phyloP scores from a whole-genome alignment of 169 alveolate species.

The Amoebophrya sp. region DNA sequence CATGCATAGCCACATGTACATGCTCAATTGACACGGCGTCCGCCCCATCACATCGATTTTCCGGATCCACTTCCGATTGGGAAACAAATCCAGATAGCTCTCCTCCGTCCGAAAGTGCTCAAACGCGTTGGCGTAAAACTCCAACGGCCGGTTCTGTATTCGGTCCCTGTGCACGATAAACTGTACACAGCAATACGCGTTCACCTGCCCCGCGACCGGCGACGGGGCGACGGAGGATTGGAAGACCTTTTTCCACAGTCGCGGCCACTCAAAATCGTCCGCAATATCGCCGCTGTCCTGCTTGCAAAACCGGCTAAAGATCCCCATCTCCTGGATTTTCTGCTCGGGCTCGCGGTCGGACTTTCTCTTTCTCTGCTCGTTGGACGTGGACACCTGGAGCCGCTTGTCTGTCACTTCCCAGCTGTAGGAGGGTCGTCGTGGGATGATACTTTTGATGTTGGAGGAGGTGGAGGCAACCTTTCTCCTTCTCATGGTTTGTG shows the following conservation, averaged over 20 bases:
- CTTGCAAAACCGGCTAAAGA: not conserved
- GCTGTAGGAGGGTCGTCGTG: too few species aligned
- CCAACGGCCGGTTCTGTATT: not conserved
- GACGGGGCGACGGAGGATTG: not conserved
- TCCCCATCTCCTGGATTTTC: not conserved
- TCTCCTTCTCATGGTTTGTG: too few species aligned
- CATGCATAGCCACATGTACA: not conserved
- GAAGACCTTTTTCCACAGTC: not conserved
- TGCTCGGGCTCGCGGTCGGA: not conserved
- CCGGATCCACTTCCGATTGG: not conserved
- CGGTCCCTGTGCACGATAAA: not conserved
- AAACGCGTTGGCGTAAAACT: not conserved
- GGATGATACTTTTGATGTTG: too few species aligned
- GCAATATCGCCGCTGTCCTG: not conserved
- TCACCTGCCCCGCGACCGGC: not conserved
- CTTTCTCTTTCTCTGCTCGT: too few species aligned
- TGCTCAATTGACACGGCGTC: not conserved
- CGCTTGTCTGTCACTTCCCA: too few species aligned
- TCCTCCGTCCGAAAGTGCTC: constrained; percentile 14
- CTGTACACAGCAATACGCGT: constrained; percentile 4
- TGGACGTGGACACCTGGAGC: too few species aligned
- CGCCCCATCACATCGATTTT: not conserved
- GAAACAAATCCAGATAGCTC: not conserved
- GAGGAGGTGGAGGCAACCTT: too few species aligned
- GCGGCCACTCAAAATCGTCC: not conserved